These are phyloP conservation scores for Cutaneotrichosporon curvatum DNA, from an alignment of 1,284 basidiomycete genomes.

Conservation along the genomic window DNA sequence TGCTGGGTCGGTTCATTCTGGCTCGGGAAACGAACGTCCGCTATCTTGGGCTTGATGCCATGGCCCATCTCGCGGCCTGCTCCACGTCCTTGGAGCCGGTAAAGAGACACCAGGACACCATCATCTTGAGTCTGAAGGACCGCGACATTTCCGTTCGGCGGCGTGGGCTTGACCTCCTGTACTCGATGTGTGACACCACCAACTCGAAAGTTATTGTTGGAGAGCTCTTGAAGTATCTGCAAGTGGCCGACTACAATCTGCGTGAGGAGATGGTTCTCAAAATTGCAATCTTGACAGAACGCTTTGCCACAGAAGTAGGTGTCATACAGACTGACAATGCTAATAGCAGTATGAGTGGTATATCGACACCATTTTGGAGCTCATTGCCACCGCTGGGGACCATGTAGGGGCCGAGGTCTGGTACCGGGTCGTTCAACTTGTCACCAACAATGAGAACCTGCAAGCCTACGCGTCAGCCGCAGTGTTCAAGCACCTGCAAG, in stretches of 20 bases:
- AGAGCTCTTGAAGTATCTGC: conserved; percentile 85
- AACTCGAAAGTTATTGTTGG: conserved; percentile 94
- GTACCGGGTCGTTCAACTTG: conserved; percentile 97
- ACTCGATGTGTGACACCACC: conserved; percentile 96
- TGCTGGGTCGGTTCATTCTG: conserved; percentile 90
- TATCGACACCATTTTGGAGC: conserved; percentile 88
- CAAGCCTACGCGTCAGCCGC: conserved; percentile 91
- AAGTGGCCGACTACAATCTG: conserved; percentile 89
- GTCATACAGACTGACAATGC: conserved; percentile 12
- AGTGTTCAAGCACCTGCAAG: conserved; percentile 83
- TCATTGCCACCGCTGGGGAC: conserved; percentile 93
- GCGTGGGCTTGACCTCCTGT: conserved; percentile 87
- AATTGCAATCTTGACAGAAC: conserved; percentile 95
- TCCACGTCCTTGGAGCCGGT: conserved; percentile 83
- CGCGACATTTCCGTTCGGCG: conserved; percentile 95
- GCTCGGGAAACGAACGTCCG: conserved; percentile 98
- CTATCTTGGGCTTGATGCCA: conserved; percentile 94
- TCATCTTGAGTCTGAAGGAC: conserved; percentile 88
- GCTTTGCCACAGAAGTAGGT: conserved; percentile 74
- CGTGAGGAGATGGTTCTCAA: conserved; percentile 98
- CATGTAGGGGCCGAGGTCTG: conserved; percentile 98
- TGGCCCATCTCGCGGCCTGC: conserved; percentile 94
- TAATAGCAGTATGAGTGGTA: conserved; percentile 75
- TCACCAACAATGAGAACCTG: conserved; percentile 95
- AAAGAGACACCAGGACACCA: conserved; percentile 92